Evolutionary conservation across 225 moss, liverwort and hornwort genomes (phyloP).

Genomic region (Marchantia paleacea): DNA sequence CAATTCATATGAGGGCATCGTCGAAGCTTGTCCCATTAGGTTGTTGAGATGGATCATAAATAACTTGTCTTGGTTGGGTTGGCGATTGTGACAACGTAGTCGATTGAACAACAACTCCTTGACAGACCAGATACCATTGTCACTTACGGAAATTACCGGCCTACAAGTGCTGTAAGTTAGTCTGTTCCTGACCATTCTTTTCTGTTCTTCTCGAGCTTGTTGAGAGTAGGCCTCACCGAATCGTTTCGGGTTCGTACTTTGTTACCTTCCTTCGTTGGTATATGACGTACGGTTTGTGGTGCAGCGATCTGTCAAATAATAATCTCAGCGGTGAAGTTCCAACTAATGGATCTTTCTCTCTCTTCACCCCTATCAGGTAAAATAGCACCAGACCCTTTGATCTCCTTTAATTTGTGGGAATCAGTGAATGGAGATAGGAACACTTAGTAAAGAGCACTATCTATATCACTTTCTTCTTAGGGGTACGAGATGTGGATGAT

Average conservation of each 20-base stretch:
- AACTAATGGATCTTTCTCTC: constrained; percentile 84
- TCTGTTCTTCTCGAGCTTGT: background rate
- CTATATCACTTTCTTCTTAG: background rate
- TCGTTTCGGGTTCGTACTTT: background rate
- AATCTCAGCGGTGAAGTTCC: constrained; percentile 77
- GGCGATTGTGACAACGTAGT: constrained; percentile 32
- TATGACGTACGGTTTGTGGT: constrained; percentile 17
- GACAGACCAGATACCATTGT: constrained; percentile 61
- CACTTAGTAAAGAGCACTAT: background rate
- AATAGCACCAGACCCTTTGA: background rate
- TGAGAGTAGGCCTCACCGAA: background rate
- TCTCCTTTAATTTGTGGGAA: background rate
- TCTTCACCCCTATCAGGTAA: constrained; percentile 94
- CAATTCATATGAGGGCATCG: background rate
- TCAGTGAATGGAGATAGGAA: background rate
- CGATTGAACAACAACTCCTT: constrained; percentile 95
- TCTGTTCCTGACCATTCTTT: background rate
- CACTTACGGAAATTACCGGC: constrained; percentile 62
- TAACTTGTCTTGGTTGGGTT: background rate
- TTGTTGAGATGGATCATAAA: background rate
- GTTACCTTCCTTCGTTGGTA: background rate
- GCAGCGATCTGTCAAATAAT: constrained; percentile 94
- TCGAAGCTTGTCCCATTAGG: background rate
- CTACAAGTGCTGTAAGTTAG: constrained; percentile 96
- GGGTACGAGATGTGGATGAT: background rate